Evolutionary conservation across 805 yeast species (phyloP).

Genomic region (Candida verbasci): DNA sequence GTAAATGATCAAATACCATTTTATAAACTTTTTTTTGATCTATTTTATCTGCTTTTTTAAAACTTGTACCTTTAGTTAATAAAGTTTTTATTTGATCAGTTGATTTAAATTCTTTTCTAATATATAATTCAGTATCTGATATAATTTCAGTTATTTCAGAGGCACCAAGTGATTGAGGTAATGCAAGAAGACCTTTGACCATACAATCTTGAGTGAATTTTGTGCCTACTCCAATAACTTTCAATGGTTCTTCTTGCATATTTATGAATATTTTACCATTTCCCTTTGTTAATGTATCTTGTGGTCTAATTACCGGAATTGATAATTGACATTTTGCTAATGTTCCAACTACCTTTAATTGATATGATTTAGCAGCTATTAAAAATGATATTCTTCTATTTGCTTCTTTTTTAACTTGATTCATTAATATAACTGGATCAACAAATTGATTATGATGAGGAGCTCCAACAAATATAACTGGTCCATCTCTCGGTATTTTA

Average conservation of each 20-base stretch:
- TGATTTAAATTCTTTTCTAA: constrained; percentile 68
- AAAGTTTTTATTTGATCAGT: constrained; percentile 39
- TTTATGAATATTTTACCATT: constrained; percentile 61
- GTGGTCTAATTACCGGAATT: constrained; percentile 91
- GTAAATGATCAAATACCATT: constrained; percentile 77
- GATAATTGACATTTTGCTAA: constrained; percentile 73
- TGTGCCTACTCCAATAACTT: constrained; percentile 64
- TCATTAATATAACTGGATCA: constrained; percentile 75
- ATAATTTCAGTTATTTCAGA: constrained; percentile 63
- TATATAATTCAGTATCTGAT: constrained; percentile 64
- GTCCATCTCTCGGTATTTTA: constrained; percentile 64
- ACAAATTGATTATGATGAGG: constrained; percentile 97
- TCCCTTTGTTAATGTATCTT: constrained; percentile 71
- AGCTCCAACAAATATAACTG: constrained; percentile 90
- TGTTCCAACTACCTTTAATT: constrained; percentile 63
- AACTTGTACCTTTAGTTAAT: constrained; percentile 50
- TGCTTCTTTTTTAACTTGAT: constrained; percentile 65
- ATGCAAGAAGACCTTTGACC: constrained; percentile 63
- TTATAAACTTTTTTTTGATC: constrained; percentile 84
- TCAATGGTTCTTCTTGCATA: constrained; percentile 46
- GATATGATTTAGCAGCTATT: constrained; percentile 78
- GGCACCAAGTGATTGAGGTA: constrained; percentile 76
- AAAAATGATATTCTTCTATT: constrained; percentile 72
- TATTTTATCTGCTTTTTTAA: constrained; percentile 73
- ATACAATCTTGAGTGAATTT: constrained; percentile 59